A percentile compares a stretch with the other conserved stretches of the same genome.
These are phyloP conservation scores for Coelastrella sp. DNA, from an alignment of 139 green algal genomes.

Conservation along the genomic window DNA sequence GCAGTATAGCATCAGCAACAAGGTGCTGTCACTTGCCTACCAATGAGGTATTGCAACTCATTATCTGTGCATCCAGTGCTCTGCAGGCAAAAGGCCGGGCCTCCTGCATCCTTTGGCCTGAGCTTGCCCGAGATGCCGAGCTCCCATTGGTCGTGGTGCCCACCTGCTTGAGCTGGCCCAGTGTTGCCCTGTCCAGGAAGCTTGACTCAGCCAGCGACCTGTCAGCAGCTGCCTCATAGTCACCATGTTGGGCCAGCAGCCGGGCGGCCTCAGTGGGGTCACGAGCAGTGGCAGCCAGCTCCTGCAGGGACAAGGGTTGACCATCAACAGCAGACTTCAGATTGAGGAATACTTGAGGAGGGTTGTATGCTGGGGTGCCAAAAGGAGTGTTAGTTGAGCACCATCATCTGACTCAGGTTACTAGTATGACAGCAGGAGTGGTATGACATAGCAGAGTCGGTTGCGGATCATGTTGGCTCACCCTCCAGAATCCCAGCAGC, in stretches of 20 bases:
- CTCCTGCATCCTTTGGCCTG: too few relatives aligned
- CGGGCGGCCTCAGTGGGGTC: constrained; percentile 32
- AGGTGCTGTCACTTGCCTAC: too few relatives aligned
- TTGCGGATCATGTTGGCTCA: not conserved
- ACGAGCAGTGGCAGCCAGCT: constrained; percentile 1
- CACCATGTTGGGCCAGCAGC: constrained; percentile 8
- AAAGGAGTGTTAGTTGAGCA: not conserved
- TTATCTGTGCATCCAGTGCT: too few relatives aligned
- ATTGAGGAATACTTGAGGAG: too few relatives aligned
- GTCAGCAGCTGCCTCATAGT: constrained; percentile 33
- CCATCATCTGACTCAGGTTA: not conserved
- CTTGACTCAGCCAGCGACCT: not conserved
- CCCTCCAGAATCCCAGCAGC: constrained; percentile 30
- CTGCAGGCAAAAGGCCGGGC: too few relatives aligned
- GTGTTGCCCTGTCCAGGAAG: constrained; percentile 8
- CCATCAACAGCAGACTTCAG: not conserved
- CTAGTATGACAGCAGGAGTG: too few relatives aligned
- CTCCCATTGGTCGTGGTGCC: too few relatives aligned
- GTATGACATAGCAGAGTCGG: too few relatives aligned
- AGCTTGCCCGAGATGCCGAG: too few relatives aligned
- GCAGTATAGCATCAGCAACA: not conserved
- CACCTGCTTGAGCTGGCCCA: constrained; percentile 19
- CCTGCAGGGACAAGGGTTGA: not conserved
- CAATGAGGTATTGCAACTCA: too few relatives aligned
- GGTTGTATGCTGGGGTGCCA: not conserved